Percentiles rank a stretch among this genome's conserved stretches.
These are phyloP conservation scores for Leptomonas pyrrhocoris DNA, from an alignment of 208 protist species.

Conservation along the genomic window DNA sequence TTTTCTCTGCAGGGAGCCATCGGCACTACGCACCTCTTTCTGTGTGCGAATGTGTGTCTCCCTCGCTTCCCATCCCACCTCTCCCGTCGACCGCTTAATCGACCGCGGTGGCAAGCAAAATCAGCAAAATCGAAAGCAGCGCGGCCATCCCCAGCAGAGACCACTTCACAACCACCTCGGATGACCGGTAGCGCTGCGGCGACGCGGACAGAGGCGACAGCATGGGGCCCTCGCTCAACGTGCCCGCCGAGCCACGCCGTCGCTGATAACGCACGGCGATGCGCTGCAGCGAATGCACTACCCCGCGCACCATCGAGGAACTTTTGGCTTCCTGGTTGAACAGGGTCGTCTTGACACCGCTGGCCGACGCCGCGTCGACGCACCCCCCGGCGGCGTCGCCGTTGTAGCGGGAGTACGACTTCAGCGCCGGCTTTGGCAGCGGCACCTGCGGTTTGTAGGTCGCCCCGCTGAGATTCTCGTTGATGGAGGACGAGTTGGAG, in stretches of 20 bases:
- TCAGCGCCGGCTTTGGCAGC: conserved; percentile 32
- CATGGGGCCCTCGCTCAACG: not conserved
- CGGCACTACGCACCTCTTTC: not conserved
- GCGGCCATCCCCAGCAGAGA: conserved; percentile 22
- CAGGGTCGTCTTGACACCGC: not conserved
- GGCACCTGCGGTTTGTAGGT: conserved; percentile 29
- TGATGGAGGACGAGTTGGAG: not conserved
- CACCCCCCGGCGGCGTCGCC: not conserved
- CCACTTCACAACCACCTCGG: conserved; percentile 25
- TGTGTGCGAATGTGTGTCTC: not conserved
- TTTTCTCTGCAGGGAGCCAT: too few species aligned
- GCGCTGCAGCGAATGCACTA: conserved; percentile 1
- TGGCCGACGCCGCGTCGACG: not conserved
- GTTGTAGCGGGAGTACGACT: conserved; percentile 26
- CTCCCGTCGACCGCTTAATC: conserved; percentile 12
- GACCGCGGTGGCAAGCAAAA: conserved; percentile 3
- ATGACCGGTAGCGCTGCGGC: not conserved
- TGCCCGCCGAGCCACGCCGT: not conserved
- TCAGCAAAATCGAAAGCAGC: conserved; percentile 9
- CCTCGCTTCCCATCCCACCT: not conserved
- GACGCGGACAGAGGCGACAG: not conserved
- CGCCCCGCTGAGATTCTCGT: not conserved
- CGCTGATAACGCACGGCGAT: not conserved
- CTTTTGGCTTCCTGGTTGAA: not conserved
- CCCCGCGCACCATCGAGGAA: not conserved